Conservation (phyloP, 2,329 filamentous ascomycete genomes). For the Leptodontidium sp. region DNA sequence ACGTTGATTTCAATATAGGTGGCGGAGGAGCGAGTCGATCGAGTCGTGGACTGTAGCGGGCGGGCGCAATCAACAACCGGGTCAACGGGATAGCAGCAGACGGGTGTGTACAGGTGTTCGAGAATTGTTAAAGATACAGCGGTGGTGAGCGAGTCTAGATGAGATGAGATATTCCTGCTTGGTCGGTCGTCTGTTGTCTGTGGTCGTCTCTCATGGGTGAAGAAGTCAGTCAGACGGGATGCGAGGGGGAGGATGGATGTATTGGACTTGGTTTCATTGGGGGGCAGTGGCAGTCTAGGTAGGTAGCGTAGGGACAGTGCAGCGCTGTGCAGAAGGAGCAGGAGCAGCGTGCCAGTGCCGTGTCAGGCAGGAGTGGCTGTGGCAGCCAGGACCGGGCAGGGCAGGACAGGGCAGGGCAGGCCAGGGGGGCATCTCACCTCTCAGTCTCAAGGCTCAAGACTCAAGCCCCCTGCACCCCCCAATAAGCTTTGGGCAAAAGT, state of each 20-base stretch:
- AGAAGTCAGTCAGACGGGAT: background rate
- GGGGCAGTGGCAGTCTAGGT: background rate
- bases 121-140: background rate
- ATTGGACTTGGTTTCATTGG: conserved; percentile 5
- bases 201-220: background rate
- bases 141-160: background rate
- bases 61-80: conserved; percentile 8
- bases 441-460: no score
- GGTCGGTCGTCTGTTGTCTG: background rate
- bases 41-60: conserved; percentile 4
- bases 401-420: background rate
- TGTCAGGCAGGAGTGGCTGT: background rate
- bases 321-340: background rate
- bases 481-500: background rate
- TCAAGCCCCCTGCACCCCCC: no score
- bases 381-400: background rate
- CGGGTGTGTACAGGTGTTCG: background rate
- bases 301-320: background rate
- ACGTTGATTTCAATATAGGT: conserved; percentile 3
- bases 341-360: background rate
- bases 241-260: conserved; percentile 4
- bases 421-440: background rate
- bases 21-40: conserved; percentile 1
- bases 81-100: background rate
- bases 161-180: background rate